Percentiles rank a stretch among this genome's conserved stretches.
Conservation (phyloP, 169 alveolate genomes). For the Plasmodium cynomolgi region DNA sequence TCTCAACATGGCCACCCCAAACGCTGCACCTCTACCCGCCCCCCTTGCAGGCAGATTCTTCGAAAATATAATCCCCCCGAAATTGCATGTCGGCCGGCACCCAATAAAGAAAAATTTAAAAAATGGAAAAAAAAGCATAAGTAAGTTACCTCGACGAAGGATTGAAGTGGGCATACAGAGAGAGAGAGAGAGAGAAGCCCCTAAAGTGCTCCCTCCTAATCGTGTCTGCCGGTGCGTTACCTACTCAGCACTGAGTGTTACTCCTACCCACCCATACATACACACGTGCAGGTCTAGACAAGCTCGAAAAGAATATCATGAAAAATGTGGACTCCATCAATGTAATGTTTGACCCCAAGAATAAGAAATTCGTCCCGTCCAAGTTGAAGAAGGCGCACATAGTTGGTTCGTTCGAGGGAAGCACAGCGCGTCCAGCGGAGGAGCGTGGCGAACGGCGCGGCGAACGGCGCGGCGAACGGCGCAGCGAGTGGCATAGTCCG, state of each 20-base stretch:
- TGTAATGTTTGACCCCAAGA: conserved; percentile 42
- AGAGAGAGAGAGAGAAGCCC: not conserved
- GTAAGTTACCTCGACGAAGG: not conserved
- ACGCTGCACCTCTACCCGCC: too few relatives aligned
- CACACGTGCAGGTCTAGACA: conserved; percentile 23
- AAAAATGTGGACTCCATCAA: conserved; percentile 30
- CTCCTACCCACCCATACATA: not conserved
- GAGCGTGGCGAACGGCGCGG: too few relatives aligned
- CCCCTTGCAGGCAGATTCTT: not conserved
- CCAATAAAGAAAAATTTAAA: not conserved
- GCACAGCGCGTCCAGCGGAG: too few relatives aligned
- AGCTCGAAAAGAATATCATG: conserved; percentile 18
- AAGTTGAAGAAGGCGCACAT: conserved; percentile 14
- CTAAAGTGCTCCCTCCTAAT: not conserved
- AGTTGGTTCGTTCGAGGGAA: conserved; percentile 23
- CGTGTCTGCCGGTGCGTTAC: not conserved
- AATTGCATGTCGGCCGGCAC: not conserved
- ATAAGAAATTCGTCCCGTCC: conserved; percentile 43
- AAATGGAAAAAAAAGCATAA: not conserved
- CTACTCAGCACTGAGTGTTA: not conserved
- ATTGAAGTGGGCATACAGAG: not conserved
- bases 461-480: not conserved
- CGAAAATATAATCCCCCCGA: not conserved
- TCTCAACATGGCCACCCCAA: too few relatives aligned
- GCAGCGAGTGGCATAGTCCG: not conserved